Evolutionary conservation across 139 green algal species (phyloP), one percentile per base, ranked within the genome.

Genomic region (Micractinium conductrix): DNA sequence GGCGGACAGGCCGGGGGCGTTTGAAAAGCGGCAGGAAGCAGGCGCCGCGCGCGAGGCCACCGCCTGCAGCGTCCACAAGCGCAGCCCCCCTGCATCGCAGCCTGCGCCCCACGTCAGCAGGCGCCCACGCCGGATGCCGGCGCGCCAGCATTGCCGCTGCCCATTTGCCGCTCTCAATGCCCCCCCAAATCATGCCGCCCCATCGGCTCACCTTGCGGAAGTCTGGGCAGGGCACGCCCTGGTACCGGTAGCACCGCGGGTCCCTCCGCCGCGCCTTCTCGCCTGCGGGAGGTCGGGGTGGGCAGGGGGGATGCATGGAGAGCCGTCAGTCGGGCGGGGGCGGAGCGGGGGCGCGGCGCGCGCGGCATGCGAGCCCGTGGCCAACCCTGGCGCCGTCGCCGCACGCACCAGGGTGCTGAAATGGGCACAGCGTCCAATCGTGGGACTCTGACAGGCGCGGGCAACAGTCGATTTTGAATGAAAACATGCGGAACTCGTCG

Each of bases 211-310:
- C 93, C 92, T 93, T 90, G 17, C 93, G 80, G 68, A 97, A 98
- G 65, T 99, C 96, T 0, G 96, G 95, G 88, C 96, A 99, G 6
- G 96, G 92, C 43, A 87, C 85, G 68, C 91, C 92, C 48, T 79
- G 87, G 89, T 98, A 97, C 33, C 78, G 79, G 84, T 91, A 93
- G 30, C 78, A 81, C 12, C 87, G 86, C 26, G 94, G 93, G 87
- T 96, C 92, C 12, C 95, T 79, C 8, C 95, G 85, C n/a, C 91
- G 86, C 4, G 95, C 95, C 84, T 97, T 97, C 88, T 98, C 95
- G 9, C 94, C 90, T 68, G 85, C 72, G 58, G 74, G 21, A 65
- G 45, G 38, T 35, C 10, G 28, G 7, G 3, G 1, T 19, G 17
- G 16, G 35, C 74, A 35, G n/a, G 30, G 16, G 30, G 26, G 42